Evolutionary conservation across 2,329 filamentous ascomycete species (phyloP).

Genomic region (Diaporthe nobilis): DNA sequence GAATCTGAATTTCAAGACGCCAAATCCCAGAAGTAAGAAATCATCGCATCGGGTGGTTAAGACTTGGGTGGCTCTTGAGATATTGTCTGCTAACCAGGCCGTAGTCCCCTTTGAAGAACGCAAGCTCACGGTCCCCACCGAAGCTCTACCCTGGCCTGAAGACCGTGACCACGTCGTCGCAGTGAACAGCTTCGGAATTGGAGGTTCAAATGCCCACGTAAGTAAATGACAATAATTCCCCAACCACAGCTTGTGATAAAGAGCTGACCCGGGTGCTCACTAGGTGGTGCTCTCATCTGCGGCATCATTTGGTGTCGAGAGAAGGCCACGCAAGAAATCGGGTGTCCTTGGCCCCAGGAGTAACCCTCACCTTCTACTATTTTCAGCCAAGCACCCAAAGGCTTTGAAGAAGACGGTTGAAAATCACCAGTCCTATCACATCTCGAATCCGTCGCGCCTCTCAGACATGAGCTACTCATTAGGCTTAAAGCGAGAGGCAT

Average conservation of each 20-base stretch:
- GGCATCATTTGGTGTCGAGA: background rate
- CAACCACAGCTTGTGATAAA: background rate
- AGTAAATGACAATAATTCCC: slow-evolving; percentile 8
- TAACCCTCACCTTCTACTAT: slow-evolving; percentile 5
- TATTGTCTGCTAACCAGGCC: background rate
- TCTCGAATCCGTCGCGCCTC: background rate
- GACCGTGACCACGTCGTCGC: slow-evolving; percentile 46
- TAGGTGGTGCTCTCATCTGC: slow-evolving; percentile 11
- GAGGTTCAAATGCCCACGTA: slow-evolving; percentile 54
- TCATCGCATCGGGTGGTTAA: background rate
- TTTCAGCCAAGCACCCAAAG: slow-evolving; percentile 27
- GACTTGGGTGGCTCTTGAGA: background rate
- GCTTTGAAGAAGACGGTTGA: background rate
- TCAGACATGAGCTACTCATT: slow-evolving; percentile 31
- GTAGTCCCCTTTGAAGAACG: slow-evolving; percentile 47
- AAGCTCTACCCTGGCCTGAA: slow-evolving; percentile 51
- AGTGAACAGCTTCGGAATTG: slow-evolving; percentile 55
- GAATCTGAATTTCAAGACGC: slow-evolving; percentile 53
- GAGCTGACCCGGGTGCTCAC: background rate
- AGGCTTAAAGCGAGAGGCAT: background rate
- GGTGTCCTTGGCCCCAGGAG: no score
- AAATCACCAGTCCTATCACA: background rate
- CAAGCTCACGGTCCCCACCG: slow-evolving; percentile 49
- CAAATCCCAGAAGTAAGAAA: slow-evolving; percentile 49
- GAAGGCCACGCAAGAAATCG: background rate